A percentile compares a stretch with the other conserved stretches of the same genome.
phyloP scores from a whole-genome alignment of 129 eudicot species.

The Flaveria robusta region DNA sequence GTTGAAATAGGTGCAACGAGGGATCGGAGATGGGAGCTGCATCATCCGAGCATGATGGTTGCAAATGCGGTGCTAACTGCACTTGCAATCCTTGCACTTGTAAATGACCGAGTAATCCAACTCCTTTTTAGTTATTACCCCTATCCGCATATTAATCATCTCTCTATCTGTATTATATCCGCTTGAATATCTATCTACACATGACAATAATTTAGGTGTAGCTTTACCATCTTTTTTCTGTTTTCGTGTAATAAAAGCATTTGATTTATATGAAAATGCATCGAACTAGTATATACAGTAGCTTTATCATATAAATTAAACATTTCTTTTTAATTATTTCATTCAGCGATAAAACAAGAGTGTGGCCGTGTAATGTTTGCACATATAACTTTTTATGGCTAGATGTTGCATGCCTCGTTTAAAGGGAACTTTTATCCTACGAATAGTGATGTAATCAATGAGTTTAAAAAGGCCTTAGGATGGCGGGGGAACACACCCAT shows the following conservation, averaged over 20 bases:
- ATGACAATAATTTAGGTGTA: background rate
- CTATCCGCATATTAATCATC: background rate
- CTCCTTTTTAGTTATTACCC: background rate
- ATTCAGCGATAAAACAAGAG: too few species aligned
- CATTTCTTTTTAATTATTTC: too few species aligned
- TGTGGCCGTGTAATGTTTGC: too few species aligned
- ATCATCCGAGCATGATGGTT: constrained; percentile 54
- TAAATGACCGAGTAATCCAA: constrained; percentile 43
- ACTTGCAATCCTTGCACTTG: constrained; percentile 78
- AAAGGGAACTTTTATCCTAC: too few species aligned
- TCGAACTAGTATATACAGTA: background rate
- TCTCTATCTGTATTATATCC: background rate
- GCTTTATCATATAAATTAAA: too few species aligned
- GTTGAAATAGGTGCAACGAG: constrained; percentile 27
- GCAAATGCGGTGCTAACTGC: constrained; percentile 80
- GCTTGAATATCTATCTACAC: background rate
- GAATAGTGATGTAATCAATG: too few species aligned
- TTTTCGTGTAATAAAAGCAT: background rate
- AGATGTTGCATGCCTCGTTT: too few species aligned
- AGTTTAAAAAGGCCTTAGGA: too few species aligned
- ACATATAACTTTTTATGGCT: too few species aligned
- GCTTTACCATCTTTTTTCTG: background rate
- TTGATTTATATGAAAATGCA: background rate
- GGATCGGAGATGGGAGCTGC: constrained; percentile 50
- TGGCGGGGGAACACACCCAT: too few species aligned